Percentiles rank a stretch among this genome's conserved stretches.
Conservation (phyloP, 306 rosid genomes). For the Cicer pinnatifidum region DNA sequence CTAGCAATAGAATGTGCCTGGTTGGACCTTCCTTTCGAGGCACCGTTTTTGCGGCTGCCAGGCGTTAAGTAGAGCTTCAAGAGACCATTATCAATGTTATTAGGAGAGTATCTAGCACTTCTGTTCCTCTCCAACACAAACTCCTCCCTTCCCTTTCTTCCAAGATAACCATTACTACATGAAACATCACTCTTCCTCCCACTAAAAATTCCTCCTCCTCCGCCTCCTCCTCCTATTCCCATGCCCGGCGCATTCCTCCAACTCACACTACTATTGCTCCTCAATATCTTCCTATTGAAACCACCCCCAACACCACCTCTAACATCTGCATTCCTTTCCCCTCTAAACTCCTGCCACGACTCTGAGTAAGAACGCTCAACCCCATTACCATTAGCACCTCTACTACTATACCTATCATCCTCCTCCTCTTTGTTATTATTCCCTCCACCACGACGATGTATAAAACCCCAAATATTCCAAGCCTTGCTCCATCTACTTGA, state of each 20-base stretch:
- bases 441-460: constrained; percentile 58
- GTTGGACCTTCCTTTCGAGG: constrained; percentile 71
- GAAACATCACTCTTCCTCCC: constrained; percentile 71
- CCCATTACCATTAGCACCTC: constrained; percentile 65
- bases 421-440: constrained; percentile 79
- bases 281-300: constrained; percentile 61
- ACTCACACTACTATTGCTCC: constrained; percentile 93
- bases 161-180: constrained; percentile 51
- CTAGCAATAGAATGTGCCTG: constrained; percentile 94
- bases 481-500: constrained; percentile 84
- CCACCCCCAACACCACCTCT: constrained; percentile 51
- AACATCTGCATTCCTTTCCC: constrained; percentile 64
- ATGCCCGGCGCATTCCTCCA: constrained; percentile 77
- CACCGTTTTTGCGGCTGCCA: constrained; percentile 72
- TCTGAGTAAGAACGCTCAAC: constrained; percentile 85
- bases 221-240: constrained; percentile 57
- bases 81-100: constrained; percentile 72
- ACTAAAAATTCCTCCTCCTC: constrained; percentile 55
- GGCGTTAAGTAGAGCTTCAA: constrained; percentile 78
- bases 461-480: constrained; percentile 88
- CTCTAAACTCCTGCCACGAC: constrained; percentile 88
- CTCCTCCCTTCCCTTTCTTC: constrained; percentile 77
- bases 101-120: constrained; percentile 84
- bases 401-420: constrained; percentile 67
- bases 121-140: constrained; percentile 80